Evolutionary conservation across 805 yeast species (phyloP).

Genomic region (Kodamaea fukazawae): DNA sequence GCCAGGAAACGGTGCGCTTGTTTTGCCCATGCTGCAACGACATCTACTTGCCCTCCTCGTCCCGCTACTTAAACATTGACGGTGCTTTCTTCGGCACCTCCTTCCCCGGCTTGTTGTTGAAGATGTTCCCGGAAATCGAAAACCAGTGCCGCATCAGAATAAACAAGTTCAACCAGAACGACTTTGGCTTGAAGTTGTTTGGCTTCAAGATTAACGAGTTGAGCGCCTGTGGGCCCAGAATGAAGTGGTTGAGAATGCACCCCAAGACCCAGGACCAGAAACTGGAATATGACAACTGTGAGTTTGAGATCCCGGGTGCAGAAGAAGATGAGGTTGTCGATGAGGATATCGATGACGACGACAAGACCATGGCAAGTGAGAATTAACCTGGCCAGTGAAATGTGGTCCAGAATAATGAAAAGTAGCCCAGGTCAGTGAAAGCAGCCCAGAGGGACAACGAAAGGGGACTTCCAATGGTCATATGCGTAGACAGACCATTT

Average conservation of each 20-base stretch:
- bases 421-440: too few species aligned
- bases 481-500: too few species aligned
- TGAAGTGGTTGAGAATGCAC: conserved; percentile 87
- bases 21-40: conserved; percentile 96
- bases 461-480: too few species aligned
- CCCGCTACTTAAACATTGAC: conserved; percentile 84
- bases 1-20: conserved; percentile 85
- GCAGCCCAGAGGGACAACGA: too few species aligned
- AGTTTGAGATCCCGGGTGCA: conserved; percentile 52
- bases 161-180: conserved; percentile 46
- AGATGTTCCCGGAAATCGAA: conserved; percentile 88
- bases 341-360: conserved; percentile 14
- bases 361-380: conserved; percentile 46
- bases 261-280: conserved; percentile 64
- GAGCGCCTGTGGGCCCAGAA: conserved; percentile 84
- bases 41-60: conserved; percentile 80
- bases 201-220: conserved; percentile 80
- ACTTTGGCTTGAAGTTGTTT: conserved; percentile 72
- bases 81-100: conserved; percentile 98
- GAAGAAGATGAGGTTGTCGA: conserved; percentile 27
- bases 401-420: too few species aligned
- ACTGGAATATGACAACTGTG: conserved; percentile 62
- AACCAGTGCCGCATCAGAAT: conserved; percentile 62
- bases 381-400: neutral
- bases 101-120: conserved; percentile 88